phyloP scores from a whole-genome alignment of 352 stramenopile genomes.

The Thalassiosira mediterranea region DNA sequence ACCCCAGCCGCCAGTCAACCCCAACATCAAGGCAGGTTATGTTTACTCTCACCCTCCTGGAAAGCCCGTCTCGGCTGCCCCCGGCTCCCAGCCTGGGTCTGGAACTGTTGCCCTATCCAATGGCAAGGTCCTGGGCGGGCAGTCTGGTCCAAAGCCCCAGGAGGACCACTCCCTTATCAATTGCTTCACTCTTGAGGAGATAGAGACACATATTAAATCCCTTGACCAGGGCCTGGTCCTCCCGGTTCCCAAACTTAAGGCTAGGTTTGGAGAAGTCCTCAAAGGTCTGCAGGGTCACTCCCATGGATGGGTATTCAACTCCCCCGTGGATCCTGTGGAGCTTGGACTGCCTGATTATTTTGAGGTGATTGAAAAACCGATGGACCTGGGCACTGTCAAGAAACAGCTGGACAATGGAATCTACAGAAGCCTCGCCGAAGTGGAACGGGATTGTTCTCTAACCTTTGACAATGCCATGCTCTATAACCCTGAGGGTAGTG shows the following conservation, averaged over 20 bases:
- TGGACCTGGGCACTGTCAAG: constrained; percentile 99
- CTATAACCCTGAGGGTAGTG: constrained; percentile 94
- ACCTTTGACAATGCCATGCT: constrained; percentile 92
- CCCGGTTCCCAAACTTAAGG: constrained; percentile 88
- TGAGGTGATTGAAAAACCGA: constrained; percentile 97
- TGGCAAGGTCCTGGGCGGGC: constrained; percentile 73
- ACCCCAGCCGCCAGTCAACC: constrained; percentile 24
- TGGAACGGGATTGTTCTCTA: constrained; percentile 85
- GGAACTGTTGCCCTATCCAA: constrained; percentile 71
- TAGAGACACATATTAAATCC: constrained; percentile 93
- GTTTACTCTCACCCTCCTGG: constrained; percentile 44
- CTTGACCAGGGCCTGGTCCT: constrained; percentile 88
- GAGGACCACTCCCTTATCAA: constrained; percentile 87
- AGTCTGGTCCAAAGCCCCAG: constrained; percentile 75
- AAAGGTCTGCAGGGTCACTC: constrained; percentile 95
- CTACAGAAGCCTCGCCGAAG: constrained; percentile 90
- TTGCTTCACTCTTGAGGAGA: constrained; percentile 92
- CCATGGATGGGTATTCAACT: constrained; percentile 97
- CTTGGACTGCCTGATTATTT: constrained; percentile 98
- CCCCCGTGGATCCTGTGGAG: constrained; percentile 95
- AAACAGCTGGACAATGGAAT: constrained; percentile 93
- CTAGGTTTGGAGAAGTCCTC: constrained; percentile 90
- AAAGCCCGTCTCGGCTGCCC: constrained; percentile 14
- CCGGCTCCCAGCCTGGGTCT: constrained; percentile 51
- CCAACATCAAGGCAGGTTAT: constrained; percentile 55